Conservation (phyloP, 2,329 filamentous ascomycete genomes). For the Xylariales sp. region DNA sequence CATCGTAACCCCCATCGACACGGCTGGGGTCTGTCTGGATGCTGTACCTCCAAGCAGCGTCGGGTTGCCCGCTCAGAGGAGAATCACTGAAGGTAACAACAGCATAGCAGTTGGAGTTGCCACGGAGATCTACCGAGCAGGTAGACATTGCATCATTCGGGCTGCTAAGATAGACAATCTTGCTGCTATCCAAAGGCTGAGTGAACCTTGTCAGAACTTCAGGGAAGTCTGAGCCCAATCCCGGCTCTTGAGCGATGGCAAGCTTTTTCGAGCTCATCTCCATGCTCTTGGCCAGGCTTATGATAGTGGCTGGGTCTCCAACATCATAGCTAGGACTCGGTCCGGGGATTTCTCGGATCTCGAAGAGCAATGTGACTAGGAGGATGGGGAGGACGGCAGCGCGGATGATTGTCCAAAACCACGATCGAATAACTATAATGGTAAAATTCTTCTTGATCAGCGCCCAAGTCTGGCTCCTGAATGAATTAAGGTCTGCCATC, state of each 20-base stretch:
- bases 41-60: slow-evolving; percentile 65
- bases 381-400: slow-evolving; percentile 18
- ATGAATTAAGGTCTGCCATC: slow-evolving; percentile 5
- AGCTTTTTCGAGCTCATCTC: slow-evolving; percentile 15
- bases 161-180: slow-evolving; percentile 12
- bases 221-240: slow-evolving; percentile 17
- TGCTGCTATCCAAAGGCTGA: slow-evolving; percentile 12
- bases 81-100: slow-evolving; percentile 69
- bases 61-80: slow-evolving; percentile 49
- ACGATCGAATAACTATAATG: slow-evolving; percentile 15
- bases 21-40: slow-evolving; percentile 58
- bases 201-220: slow-evolving; percentile 16
- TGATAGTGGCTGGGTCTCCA: slow-evolving; percentile 11
- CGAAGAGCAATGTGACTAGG: slow-evolving; percentile 18
- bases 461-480: slow-evolving; percentile 18
- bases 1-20: slow-evolving; percentile 51
- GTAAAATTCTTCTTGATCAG: slow-evolving; percentile 21
- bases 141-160: slow-evolving; percentile 11
- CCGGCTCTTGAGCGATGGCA: slow-evolving; percentile 15
- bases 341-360: slow-evolving; percentile 19
- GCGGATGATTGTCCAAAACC: slow-evolving; percentile 19
- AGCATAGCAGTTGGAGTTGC: slow-evolving; percentile 67
- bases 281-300: slow-evolving; percentile 16
- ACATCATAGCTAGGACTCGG: slow-evolving; percentile 16
- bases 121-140: slow-evolving; percentile 33